Evolutionary conservation across 1,139 yeast genomes (phyloP), one percentile per base, ranked within the genome.

Genomic region (Taiozyma onychis): DNA sequence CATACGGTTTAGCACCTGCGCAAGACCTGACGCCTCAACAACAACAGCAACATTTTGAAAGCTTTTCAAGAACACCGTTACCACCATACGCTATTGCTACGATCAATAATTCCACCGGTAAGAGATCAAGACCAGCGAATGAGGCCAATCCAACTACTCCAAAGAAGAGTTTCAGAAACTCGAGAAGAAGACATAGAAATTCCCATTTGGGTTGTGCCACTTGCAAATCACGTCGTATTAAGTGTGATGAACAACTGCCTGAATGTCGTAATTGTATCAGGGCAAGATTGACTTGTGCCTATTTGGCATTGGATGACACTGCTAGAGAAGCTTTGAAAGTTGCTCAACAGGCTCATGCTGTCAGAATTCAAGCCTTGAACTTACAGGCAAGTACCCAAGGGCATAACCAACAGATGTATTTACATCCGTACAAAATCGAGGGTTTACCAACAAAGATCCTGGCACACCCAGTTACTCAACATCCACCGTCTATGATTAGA

Each of bases 201-300:
- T 79, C 85, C 18, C 86, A 81, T 60, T 53, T 71, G 67, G 73
- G 72, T 26, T 83, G 88, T 67, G 81, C 82, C 6, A 81, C 85
- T 41, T 83, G 88, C 67, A 81, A 83, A 59, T 76, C 79, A 57
- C 74, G 88, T 54, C 69, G 88, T 53, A 81, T 83, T 62, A 83
- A 83, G 61, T 83, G 88, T 66, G 87, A 83, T 65, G 88, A 83
- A 62, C 74, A 75, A 50, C 69, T 81, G 34, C 88, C 87, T 1
- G 72, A 76, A 37, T 83, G 88, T 59, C 70, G 75, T 48, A 83
- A 82, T 60, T 83, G 88, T 61, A 61, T 74, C 48, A 77, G 81
- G 63, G 83, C 86, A 9, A 80, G 81, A 54, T 65, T 77, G 44
- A 74, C 74, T 53, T 79, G 83, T 66, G 81, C 83, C 5, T 78